Percentiles rank a stretch among this genome's conserved stretches.
Conservation (phyloP, 1,139 yeast genomes). For the Suhomyces bokatorum region DNA sequence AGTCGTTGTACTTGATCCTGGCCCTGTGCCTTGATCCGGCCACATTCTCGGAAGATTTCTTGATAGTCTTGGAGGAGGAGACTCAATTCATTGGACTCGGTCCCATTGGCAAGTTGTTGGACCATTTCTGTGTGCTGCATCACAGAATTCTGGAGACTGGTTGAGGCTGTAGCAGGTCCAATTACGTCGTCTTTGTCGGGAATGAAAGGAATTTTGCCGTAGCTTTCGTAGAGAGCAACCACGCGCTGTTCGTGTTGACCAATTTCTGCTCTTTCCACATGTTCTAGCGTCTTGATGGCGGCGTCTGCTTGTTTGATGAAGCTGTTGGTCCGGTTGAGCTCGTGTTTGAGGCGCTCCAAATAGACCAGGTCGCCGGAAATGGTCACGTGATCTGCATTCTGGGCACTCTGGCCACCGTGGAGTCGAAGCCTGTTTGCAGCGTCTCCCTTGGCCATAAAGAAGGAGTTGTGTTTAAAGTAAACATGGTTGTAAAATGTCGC, state of each 20-base stretch:
- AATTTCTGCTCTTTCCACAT: constrained; percentile 1
- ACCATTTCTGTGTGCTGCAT: constrained; percentile 19
- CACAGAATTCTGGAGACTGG: constrained; percentile 21
- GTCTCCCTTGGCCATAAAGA: constrained; percentile 7
- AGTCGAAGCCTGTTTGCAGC: background rate
- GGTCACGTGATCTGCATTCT: background rate
- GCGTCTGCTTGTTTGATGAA: constrained; percentile 33
- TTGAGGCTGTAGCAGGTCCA: constrained; percentile 37
- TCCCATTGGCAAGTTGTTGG: background rate
- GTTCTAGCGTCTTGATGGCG: constrained; percentile 21
- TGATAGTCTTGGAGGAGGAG: constrained; percentile 11
- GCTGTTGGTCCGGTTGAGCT: constrained; percentile 27
- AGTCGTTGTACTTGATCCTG: constrained; percentile 4
- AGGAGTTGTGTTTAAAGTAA: background rate
- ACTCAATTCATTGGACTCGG: constrained; percentile 1
- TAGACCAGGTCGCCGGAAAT: constrained; percentile 18
- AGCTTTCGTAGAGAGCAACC: constrained; percentile 30
- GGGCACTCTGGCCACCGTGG: background rate
- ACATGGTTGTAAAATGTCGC: constrained; percentile 7
- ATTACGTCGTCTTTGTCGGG: constrained; percentile 42
- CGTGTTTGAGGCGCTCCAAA: constrained; percentile 28
- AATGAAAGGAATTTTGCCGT: constrained; percentile 31
- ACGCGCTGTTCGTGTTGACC: constrained; percentile 2
- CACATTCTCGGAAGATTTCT: constrained; percentile 5
- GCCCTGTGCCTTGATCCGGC: constrained; percentile 5